Evolutionary conservation across 2,329 filamentous ascomycete genomes (phyloP).

Genomic region (Sarocladium kiliense): DNA sequence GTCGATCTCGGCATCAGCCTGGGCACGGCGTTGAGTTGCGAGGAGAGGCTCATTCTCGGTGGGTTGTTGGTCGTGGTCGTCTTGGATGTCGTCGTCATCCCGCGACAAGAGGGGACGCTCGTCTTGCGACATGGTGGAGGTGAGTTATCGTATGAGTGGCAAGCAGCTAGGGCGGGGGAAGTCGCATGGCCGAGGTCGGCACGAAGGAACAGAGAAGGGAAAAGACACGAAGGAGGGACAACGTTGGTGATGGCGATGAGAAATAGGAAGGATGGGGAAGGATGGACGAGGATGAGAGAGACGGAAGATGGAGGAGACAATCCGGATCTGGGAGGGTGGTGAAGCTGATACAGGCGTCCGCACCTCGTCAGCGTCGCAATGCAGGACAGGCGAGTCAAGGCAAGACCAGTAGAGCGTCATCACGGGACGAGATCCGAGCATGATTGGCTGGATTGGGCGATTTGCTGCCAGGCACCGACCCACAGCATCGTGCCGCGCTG

Average conservation of each 20-base stretch:
- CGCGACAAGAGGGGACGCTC: conserved; percentile 38
- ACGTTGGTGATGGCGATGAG: background rate
- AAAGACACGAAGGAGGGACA: background rate
- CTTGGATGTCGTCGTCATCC: conserved; percentile 19
- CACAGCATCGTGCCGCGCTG: background rate
- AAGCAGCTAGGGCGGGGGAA: background rate
- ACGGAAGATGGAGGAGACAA: background rate
- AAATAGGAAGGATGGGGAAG: background rate
- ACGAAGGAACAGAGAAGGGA: background rate
- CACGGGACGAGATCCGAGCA: background rate
- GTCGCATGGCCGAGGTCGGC: conserved; percentile 3
- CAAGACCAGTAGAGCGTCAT: background rate
- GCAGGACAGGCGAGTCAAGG: background rate
- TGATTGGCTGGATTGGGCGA: background rate
- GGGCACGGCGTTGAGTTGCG: conserved; percentile 18
- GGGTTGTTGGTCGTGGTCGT: conserved; percentile 17
- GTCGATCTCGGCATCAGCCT: conserved; percentile 20
- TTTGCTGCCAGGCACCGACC: background rate
- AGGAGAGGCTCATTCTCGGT: conserved; percentile 51
- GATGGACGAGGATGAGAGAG: background rate
- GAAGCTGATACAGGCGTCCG: background rate
- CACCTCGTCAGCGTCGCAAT: background rate
- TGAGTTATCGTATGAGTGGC: background rate
- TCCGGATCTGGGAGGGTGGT: background rate
- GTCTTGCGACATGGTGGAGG: conserved; percentile 34